A percentile compares a stretch with the other conserved stretches of the same genome.
Conservation (phyloP, 2,329 filamentous ascomycete genomes). For the Xylaria sp. region DNA sequence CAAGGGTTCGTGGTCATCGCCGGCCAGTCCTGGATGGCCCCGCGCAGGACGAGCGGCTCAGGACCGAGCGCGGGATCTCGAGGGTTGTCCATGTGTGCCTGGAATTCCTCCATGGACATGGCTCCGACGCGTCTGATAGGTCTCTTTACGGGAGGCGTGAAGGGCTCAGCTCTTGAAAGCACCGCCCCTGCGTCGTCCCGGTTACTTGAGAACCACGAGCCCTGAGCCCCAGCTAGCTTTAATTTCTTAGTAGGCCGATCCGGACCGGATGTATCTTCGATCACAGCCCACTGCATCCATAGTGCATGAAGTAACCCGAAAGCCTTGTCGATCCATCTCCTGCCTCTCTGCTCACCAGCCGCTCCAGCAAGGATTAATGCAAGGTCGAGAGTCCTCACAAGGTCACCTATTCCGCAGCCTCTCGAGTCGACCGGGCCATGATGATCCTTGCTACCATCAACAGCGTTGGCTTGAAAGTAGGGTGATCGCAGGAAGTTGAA, state of each 20-base stretch:
- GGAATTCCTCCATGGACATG: slow-evolving; percentile 62
- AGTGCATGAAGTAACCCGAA: slow-evolving; percentile 45
- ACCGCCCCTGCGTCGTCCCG: slow-evolving; percentile 8
- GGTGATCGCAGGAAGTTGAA: slow-evolving; percentile 33
- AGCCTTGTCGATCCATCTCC: slow-evolving; percentile 53
- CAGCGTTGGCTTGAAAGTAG: slow-evolving; percentile 10
- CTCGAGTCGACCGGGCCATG: slow-evolving; percentile 2
- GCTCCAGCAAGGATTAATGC: slow-evolving; percentile 76
- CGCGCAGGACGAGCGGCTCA: slow-evolving; percentile 70
- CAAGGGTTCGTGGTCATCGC: slow-evolving; percentile 71
- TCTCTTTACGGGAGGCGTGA: slow-evolving; percentile 45
- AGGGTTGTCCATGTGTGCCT: slow-evolving; percentile 58
- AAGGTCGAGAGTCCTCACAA: slow-evolving; percentile 72
- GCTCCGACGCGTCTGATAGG: slow-evolving; percentile 47
- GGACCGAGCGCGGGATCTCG: slow-evolving; percentile 43
- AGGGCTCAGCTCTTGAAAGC: slow-evolving; percentile 43
- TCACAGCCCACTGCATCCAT: slow-evolving; percentile 8
- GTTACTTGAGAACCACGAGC: background rate
- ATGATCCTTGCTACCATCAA: slow-evolving; percentile 14
- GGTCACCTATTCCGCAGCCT: slow-evolving; percentile 48
- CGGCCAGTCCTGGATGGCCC: slow-evolving; percentile 72
- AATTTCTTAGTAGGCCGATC: slow-evolving; percentile 23
- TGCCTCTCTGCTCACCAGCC: slow-evolving; percentile 53
- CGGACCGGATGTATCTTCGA: background rate
- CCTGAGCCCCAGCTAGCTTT: slow-evolving; percentile 9